Percentiles rank a stretch among this genome's conserved stretches.
These are phyloP conservation scores for Anthracocystis panici-leucophaei DNA, from an alignment of 1,284 basidiomycete species.

Conservation along the genomic window DNA sequence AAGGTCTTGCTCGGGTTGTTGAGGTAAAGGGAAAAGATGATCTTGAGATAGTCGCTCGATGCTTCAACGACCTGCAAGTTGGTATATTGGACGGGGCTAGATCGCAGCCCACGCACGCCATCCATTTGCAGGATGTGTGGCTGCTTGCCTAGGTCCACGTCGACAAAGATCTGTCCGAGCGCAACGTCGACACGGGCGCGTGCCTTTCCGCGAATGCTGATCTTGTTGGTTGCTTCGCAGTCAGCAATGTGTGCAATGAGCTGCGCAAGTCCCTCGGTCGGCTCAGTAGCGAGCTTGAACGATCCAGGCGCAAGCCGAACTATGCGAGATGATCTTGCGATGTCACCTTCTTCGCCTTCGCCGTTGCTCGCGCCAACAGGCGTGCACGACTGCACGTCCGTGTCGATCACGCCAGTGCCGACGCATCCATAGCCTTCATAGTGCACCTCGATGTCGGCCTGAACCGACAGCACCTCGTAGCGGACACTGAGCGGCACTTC, in stretches of 20 bases:
- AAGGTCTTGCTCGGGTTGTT: constrained; percentile 57
- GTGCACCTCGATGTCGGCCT: constrained; percentile 57
- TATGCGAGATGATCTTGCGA: constrained; percentile 7
- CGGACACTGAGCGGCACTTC: constrained; percentile 50
- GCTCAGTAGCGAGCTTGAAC: constrained; percentile 28
- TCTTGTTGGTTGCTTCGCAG: constrained; percentile 47
- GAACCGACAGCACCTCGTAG: constrained; percentile 37
- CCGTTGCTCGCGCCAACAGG: constrained; percentile 7
- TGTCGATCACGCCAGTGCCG: constrained; percentile 41
- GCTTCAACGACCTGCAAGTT: constrained; percentile 53
- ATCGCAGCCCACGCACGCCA: constrained; percentile 38
- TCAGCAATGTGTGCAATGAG: constrained; percentile 56
- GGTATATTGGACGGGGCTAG: constrained; percentile 56
- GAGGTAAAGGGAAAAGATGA: constrained; percentile 53
- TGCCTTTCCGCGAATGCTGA: constrained; percentile 53
- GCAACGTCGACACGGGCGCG: constrained; percentile 41
- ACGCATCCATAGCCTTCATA: constrained; percentile 50
- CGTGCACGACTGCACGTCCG: constrained; percentile 27
- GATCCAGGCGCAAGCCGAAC: constrained; percentile 32
- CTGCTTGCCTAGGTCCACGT: constrained; percentile 46
- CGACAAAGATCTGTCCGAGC: constrained; percentile 46
- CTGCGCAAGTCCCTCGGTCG: constrained; percentile 30
- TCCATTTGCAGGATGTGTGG: constrained; percentile 34
- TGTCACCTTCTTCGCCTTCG: neutral
- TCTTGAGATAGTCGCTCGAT: constrained; percentile 45